These are phyloP conservation scores for Colletotrichum sp. DNA, from an alignment of 2,329 filamentous ascomycete species.

Conservation along the genomic window DNA sequence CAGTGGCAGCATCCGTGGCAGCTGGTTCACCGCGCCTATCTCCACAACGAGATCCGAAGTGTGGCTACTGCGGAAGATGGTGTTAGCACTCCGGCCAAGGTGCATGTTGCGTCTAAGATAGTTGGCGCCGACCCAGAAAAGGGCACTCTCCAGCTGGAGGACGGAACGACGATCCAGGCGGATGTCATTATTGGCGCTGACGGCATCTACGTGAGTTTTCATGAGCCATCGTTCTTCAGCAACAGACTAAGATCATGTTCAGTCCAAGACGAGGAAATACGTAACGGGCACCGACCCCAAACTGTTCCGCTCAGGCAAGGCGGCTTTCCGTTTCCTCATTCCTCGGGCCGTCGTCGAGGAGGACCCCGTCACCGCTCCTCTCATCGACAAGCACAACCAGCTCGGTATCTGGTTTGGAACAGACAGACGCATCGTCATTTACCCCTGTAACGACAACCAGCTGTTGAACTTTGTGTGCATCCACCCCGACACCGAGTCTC, in stretches of 20 bases:
- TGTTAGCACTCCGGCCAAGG: constrained; percentile 36
- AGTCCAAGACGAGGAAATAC: constrained; percentile 28
- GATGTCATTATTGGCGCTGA: constrained; percentile 62
- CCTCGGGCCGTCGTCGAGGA: constrained; percentile 30
- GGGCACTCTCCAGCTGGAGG: constrained; percentile 48
- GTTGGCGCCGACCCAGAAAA: constrained; percentile 44
- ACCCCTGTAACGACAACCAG: constrained; percentile 49
- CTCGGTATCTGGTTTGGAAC: constrained; percentile 44
- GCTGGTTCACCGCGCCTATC: constrained; percentile 54
- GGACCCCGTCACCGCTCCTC: constrained; percentile 37
- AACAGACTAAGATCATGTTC: neutral
- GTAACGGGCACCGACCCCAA: constrained; percentile 26
- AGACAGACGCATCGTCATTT: constrained; percentile 51
- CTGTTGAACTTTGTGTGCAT: constrained; percentile 56
- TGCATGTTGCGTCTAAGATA: constrained; percentile 47
- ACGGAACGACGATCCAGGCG: constrained; percentile 45
- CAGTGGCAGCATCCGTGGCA: constrained; percentile 53
- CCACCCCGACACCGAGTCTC: constrained; percentile 50
- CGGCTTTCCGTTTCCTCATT: constrained; percentile 61
- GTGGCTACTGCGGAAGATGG: constrained; percentile 42
- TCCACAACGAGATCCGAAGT: constrained; percentile 55
- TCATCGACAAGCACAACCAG: constrained; percentile 32
- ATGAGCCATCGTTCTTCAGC: neutral
- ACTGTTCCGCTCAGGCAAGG: constrained; percentile 54
- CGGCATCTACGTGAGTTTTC: constrained; percentile 49